Base-by-base conservation (phyloP, 306 rosid genomes). In the Psophocarpus tetragonolobus region DNA sequence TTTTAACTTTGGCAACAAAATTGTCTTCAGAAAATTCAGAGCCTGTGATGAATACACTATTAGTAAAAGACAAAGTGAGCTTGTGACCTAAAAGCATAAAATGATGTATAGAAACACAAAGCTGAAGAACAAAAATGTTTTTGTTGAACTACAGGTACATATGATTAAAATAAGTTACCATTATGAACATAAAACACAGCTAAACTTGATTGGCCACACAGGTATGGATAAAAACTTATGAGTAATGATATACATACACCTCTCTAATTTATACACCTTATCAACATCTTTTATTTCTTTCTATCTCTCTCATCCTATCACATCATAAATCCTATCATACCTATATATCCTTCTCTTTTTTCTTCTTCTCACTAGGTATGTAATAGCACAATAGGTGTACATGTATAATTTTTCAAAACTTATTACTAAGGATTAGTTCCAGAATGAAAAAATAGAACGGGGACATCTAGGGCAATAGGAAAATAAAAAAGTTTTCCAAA, bases 21-120 rank as follows among this genome's bases (percentile, higher is more conserved):
- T 83, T 92, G 86, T 85, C 97, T 81, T 89, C 96, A 21, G 89
- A 85, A 87, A 95, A 95, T 81, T 95, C 99, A 58, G 97, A 92
- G 73, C 97, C 97, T 88, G 74, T 38, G 71, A 70, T 57, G 77
- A 65, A 85, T 33, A 57, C 27, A 70, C 23, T 63, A 35, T 73
- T 42, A 61, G 66, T 58, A 60, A 44, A 63, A 67, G 73, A 48
- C 39, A 47, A 60, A 57, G 42, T 38, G 53, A 60, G 23, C 75
- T 45, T 35, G 42, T 60, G 58, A 60, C 66, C 26, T 32, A 42
- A 23, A 70, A 21, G 81, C 47, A 78, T 26, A 74, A 23, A 60
- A 27, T 15, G 21, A 38, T 20, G 27, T 12, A 48, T 10, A 39
- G 45, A 84, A 84, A 20, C 62, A 51, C 61, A 39, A 51, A 41